Percentiles rank a stretch among this genome's conserved stretches.
Conservation (phyloP, 129 eudicot genomes). For the Silybum marianum region DNA sequence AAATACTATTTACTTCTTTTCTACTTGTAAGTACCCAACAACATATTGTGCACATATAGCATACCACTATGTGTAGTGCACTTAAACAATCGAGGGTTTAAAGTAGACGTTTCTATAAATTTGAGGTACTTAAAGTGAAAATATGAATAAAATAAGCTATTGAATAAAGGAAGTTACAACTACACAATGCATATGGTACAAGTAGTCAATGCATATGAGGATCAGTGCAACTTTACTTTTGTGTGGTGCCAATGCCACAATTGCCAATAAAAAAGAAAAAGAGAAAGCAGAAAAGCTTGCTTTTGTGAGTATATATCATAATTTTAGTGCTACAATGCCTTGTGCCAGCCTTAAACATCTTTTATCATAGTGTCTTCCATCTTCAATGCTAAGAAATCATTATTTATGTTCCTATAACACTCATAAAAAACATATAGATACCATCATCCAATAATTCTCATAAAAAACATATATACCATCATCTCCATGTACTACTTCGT, state of each 20-base stretch:
- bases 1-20: not conserved
- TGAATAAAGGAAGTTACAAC: constrained; percentile 4
- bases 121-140: constrained; percentile 21
- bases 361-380: constrained; percentile 30
- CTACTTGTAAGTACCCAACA: not conserved
- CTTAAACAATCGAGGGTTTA: not conserved
- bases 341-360: constrained; percentile 41
- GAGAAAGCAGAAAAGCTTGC: constrained; percentile 42
- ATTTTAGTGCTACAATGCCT: constrained; percentile 24
- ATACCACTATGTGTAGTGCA: not conserved
- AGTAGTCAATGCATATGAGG: not conserved
- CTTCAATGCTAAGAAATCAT: constrained; percentile 16
- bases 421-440: not conserved
- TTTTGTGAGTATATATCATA: constrained; percentile 41
- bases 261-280: constrained; percentile 30
- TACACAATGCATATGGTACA: constrained; percentile 22
- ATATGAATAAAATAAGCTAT: constrained; percentile 3
- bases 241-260: constrained; percentile 23
- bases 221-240: constrained; percentile 29
- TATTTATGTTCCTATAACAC: not conserved
- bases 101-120: not conserved
- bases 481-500: not conserved
- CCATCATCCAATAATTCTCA: not conserved
- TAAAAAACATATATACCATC: too few relatives aligned
- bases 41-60: not conserved